A percentile compares a stretch with the other conserved stretches of the same genome.
Conservation (phyloP, 192 early-diverging fungal species). For the Globomyces pollinis-pini region DNA sequence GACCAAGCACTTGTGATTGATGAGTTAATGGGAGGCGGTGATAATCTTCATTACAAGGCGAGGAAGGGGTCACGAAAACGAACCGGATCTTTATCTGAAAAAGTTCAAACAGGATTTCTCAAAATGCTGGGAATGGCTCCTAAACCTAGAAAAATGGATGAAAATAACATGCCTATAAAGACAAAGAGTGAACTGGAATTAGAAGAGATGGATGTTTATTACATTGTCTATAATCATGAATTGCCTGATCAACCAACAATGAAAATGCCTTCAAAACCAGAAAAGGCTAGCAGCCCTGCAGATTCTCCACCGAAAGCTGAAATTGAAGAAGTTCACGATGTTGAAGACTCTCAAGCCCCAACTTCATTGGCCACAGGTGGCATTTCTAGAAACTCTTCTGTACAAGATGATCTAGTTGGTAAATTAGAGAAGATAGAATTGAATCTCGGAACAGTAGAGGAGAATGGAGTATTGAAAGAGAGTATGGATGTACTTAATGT, state of each 20-base stretch:
- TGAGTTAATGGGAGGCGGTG: background rate
- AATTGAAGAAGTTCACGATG: too few relatives aligned
- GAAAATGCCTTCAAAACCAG: background rate
- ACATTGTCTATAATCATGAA: constrained; percentile 1
- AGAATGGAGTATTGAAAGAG: too few relatives aligned
- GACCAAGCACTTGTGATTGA: background rate
- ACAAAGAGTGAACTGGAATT: background rate
- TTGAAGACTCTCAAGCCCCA: too few relatives aligned
- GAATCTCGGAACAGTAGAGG: too few relatives aligned
- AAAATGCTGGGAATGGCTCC: background rate
- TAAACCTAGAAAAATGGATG: background rate
- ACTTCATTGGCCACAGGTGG: too few relatives aligned
- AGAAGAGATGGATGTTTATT: constrained; percentile 5
- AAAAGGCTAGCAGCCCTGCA: too few relatives aligned
- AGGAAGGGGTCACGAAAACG: background rate
- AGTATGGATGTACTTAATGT: too few relatives aligned
- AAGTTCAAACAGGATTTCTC: background rate
- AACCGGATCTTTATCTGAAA: background rate
- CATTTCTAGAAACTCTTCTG: too few relatives aligned
- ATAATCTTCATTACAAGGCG: background rate
- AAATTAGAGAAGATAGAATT: too few relatives aligned
- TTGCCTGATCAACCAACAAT: background rate
- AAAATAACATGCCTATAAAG: background rate
- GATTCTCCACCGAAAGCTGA: too few relatives aligned
- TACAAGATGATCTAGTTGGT: too few relatives aligned